These are phyloP conservation scores for Oidiodendron maius DNA, from an alignment of 495 filamentous ascomycete genomes.

Conservation along the genomic window DNA sequence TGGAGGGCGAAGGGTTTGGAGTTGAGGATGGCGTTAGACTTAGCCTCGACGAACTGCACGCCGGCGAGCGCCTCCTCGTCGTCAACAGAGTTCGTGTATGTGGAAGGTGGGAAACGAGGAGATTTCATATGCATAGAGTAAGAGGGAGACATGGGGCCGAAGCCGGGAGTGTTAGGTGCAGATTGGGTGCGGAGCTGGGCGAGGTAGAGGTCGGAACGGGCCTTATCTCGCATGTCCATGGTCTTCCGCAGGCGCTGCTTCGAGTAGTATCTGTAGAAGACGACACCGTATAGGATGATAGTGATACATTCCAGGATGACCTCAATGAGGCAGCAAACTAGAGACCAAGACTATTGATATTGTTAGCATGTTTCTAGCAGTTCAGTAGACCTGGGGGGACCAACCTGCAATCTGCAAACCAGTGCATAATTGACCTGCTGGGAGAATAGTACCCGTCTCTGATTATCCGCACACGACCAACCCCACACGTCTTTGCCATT, in stretches of 20 bases:
- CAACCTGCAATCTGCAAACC: slow-evolving; percentile 89
- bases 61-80: slow-evolving; percentile 36
- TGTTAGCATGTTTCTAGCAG: slow-evolving; percentile 21
- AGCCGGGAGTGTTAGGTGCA: slow-evolving; percentile 89
- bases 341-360: slow-evolving; percentile 71
- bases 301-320: slow-evolving; percentile 87
- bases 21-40: slow-evolving; percentile 33
- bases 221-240: slow-evolving; percentile 92
- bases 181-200: slow-evolving; percentile 90
- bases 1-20: slow-evolving; percentile 73
- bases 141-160: slow-evolving; percentile 57
- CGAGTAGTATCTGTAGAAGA: slow-evolving; percentile 94
- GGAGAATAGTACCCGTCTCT: slow-evolving; percentile 64
- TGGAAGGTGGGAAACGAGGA: slow-evolving; percentile 46
- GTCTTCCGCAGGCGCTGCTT: slow-evolving; percentile 92
- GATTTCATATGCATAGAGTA: slow-evolving; percentile 47
- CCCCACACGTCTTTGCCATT: slow-evolving; percentile 89
- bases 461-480: slow-evolving; percentile 90
- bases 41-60: slow-evolving; percentile 42
- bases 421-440: slow-evolving; percentile 81
- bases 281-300: slow-evolving; percentile 85
- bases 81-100: slow-evolving; percentile 37
- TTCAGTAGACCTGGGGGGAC: slow-evolving; percentile 18
- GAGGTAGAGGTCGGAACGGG: slow-evolving; percentile 89
- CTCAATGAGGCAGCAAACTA: slow-evolving; percentile 97